phyloP scores from a whole-genome alignment of 257 asterid species.

The Ajuga chamaepitys region DNA sequence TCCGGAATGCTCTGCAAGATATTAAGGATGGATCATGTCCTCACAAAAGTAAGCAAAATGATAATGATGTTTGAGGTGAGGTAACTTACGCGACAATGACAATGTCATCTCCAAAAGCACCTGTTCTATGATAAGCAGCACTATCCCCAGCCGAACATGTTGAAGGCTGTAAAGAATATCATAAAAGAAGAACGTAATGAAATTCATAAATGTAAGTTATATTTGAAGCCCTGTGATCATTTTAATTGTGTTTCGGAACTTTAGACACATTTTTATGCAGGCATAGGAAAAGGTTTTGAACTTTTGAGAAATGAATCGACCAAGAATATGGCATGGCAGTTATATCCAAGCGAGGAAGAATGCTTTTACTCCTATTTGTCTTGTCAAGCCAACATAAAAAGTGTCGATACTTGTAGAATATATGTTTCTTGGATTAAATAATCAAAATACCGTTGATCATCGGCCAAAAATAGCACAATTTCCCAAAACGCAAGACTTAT shows the following conservation, averaged over 20 bases:
- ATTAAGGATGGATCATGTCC: background rate
- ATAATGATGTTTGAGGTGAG: background rate
- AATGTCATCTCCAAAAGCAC: conserved; percentile 74
- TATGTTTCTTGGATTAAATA: no score
- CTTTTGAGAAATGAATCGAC: no score
- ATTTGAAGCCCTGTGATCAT: background rate
- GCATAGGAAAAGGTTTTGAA: no score
- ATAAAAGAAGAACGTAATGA: background rate
- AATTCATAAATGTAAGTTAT: background rate
- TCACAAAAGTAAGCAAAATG: background rate
- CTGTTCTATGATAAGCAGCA: conserved; percentile 35
- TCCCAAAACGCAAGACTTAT: no score
- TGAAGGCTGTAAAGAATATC: conserved; percentile 42
- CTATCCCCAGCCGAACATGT: conserved; percentile 44
- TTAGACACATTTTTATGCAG: no score
- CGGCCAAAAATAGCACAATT: no score
- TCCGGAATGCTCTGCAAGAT: conserved; percentile 63
- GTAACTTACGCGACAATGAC: conserved; percentile 84
- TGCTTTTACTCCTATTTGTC: no score
- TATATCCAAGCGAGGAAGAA: no score
- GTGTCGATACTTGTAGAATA: no score
- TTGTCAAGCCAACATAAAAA: no score
- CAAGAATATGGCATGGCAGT: no score
- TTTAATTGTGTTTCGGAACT: background rate
- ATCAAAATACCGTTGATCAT: no score